phyloP scores from a whole-genome alignment of 1,139 yeast species.

The Kodamaea sp. region DNA sequence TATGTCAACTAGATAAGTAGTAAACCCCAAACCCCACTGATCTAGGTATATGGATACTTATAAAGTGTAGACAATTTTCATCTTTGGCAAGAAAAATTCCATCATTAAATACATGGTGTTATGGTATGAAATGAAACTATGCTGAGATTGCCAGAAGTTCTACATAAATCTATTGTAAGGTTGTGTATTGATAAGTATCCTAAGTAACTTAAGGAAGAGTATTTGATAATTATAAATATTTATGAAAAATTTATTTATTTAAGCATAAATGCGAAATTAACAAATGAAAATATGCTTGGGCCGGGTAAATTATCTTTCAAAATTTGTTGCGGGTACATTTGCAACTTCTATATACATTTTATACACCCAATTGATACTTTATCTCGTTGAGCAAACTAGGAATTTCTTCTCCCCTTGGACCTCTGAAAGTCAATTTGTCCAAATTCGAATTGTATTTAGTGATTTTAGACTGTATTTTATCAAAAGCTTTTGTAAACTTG shows the following conservation, averaged over 20 bases:
- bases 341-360: slow-evolving; percentile 10
- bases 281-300: no score
- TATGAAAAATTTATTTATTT: slow-evolving; percentile 1
- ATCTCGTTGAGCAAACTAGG: slow-evolving; percentile 40
- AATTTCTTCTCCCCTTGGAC: slow-evolving; percentile 26
- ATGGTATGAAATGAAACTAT: slow-evolving; percentile 44
- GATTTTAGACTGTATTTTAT: slow-evolving; percentile 9
- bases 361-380: slow-evolving; percentile 18
- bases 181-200: no score
- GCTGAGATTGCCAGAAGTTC: slow-evolving; percentile 38
- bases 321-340: neutral
- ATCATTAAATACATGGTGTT: slow-evolving; percentile 39
- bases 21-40: slow-evolving; percentile 14
- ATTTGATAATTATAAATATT: no score
- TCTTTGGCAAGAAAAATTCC: slow-evolving; percentile 45
- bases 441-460: slow-evolving; percentile 10
- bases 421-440: slow-evolving; percentile 15
- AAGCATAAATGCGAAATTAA: neutral
- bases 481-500: slow-evolving; percentile 24
- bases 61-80: slow-evolving; percentile 11
- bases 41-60: slow-evolving; percentile 13
- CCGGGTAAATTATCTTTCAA: no score
- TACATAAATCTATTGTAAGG: no score
- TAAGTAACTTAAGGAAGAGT: no score
- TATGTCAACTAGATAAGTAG: slow-evolving; percentile 14